A percentile compares a stretch with the other conserved stretches of the same genome.
These are phyloP conservation scores for Cairneyella variabilis DNA, from an alignment of 495 filamentous ascomycete genomes.

Conservation along the genomic window DNA sequence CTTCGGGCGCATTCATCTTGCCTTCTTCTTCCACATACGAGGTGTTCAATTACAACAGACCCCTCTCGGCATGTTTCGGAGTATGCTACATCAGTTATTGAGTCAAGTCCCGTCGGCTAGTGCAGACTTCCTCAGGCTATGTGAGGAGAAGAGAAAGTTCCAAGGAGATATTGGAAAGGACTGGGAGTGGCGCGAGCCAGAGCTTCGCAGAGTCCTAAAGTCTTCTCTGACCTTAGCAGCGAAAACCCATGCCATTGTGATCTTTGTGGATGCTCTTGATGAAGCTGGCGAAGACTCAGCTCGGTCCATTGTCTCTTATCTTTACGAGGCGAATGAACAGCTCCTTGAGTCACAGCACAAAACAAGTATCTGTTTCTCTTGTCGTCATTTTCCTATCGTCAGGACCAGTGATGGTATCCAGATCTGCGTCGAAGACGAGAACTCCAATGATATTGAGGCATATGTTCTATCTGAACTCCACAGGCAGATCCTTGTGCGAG, in stretches of 20 bases:
- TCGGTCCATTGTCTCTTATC: conserved; percentile 16
- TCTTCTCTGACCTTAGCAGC: background rate
- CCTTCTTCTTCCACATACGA: conserved; percentile 38
- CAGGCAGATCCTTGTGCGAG: background rate
- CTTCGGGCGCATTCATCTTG: too few species aligned
- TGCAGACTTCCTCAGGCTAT: conserved; percentile 1
- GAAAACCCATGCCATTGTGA: background rate
- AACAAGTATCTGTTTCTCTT: conserved; percentile 34
- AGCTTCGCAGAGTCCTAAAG: background rate
- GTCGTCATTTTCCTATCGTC: conserved; percentile 34
- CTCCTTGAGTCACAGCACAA: background rate
- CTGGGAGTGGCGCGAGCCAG: conserved; percentile 25
- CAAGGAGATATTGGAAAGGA: conserved; percentile 20
- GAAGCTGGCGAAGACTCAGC: conserved; percentile 31
- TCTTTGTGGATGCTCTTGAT: conserved; percentile 32
- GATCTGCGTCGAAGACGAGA: conserved; percentile 28
- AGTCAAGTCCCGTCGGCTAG: conserved; percentile 12
- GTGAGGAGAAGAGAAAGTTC: conserved; percentile 12
- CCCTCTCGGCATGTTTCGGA: conserved; percentile 32
- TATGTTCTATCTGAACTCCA: conserved; percentile 19
- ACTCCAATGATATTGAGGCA: conserved; percentile 27
- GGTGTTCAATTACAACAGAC: conserved; percentile 32
- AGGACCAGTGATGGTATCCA: conserved; percentile 19
- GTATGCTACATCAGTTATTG: conserved; percentile 34
- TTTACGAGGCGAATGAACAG: conserved; percentile 20